These are phyloP conservation scores for Cordyceps cicadae DNA, from an alignment of 2,329 filamentous ascomycete genomes.

Conservation along the genomic window DNA sequence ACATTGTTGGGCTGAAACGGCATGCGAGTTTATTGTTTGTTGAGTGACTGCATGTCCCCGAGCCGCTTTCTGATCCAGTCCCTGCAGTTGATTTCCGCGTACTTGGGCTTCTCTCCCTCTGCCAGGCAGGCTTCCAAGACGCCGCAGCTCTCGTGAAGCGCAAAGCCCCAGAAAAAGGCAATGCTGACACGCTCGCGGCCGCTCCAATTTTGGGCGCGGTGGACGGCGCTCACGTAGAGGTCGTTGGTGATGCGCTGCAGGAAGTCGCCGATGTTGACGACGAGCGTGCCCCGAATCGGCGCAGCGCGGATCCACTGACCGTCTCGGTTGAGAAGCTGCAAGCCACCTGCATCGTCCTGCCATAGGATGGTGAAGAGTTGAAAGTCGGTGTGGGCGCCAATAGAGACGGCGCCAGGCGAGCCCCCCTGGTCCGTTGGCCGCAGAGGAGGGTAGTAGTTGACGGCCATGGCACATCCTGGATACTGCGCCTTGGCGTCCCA, in stretches of 20 bases:
- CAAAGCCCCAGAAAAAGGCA: conserved; percentile 39
- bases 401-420: conserved; percentile 23
- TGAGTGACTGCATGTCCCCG: conserved; percentile 22
- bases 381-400: conserved; percentile 46
- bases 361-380: conserved; percentile 42
- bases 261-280: conserved; percentile 45
- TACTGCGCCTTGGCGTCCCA: conserved; percentile 47
- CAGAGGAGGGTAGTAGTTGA: conserved; percentile 33
- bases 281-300: conserved; percentile 34
- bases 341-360: conserved; percentile 33
- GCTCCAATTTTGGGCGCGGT: conserved; percentile 35
- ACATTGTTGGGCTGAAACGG: too few species aligned
- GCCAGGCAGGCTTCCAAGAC: conserved; percentile 31
- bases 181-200: conserved; percentile 33
- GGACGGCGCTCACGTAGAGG: conserved; percentile 39
- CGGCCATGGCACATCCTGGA: conserved; percentile 36
- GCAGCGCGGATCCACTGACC: conserved; percentile 33
- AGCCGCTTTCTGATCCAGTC: conserved; percentile 31
- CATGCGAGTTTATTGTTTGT: background rate
- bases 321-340: conserved; percentile 34
- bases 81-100: conserved; percentile 30
- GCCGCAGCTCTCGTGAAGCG: conserved; percentile 31
- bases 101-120: conserved; percentile 26
- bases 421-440: background rate
- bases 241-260: conserved; percentile 44